A percentile compares a stretch with the other conserved stretches of the same genome.
phyloP scores from a whole-genome alignment of 2,329 filamentous ascomycete genomes.

The Colletotrichum camelliae region DNA sequence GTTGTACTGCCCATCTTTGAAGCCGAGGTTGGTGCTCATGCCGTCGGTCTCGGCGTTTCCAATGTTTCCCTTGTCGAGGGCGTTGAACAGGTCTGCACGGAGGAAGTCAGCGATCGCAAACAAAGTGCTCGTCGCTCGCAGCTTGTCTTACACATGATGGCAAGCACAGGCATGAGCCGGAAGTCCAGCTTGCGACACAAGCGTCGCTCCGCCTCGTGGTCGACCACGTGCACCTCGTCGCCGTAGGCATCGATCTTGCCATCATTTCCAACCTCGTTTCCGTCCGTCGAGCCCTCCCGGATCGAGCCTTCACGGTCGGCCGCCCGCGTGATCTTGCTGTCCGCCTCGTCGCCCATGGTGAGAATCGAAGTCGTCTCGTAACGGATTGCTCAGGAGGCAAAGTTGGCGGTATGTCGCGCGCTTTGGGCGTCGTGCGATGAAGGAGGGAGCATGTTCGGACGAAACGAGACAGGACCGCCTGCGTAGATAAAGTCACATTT shows the following conservation, averaged over 20 bases:
- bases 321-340: not conserved
- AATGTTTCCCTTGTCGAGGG: conserved; percentile 45
- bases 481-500: not conserved
- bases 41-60: conserved; percentile 49
- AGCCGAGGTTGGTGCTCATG: conserved; percentile 28
- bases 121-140: not conserved
- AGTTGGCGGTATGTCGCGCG: not conserved
- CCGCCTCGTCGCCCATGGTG: not conserved
- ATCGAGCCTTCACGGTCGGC: not conserved
- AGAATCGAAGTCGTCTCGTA: no score
- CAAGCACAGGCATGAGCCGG: conserved; percentile 57
- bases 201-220: conserved; percentile 51
- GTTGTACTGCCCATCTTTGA: conserved; percentile 68
- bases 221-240: conserved; percentile 32
- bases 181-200: conserved; percentile 61
- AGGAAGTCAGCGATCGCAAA: not conserved
- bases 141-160: conserved; percentile 52
- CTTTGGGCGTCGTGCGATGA: not conserved
- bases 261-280: not conserved
- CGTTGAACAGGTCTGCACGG: conserved; percentile 48
- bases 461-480: not conserved
- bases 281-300: not conserved
- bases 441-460: not conserved
- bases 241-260: conserved; percentile 16
- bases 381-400: not conserved